Evolutionary conservation across 73 alveolate genomes (phyloP).

Genomic region (Tetrahymena malaccensis): DNA sequence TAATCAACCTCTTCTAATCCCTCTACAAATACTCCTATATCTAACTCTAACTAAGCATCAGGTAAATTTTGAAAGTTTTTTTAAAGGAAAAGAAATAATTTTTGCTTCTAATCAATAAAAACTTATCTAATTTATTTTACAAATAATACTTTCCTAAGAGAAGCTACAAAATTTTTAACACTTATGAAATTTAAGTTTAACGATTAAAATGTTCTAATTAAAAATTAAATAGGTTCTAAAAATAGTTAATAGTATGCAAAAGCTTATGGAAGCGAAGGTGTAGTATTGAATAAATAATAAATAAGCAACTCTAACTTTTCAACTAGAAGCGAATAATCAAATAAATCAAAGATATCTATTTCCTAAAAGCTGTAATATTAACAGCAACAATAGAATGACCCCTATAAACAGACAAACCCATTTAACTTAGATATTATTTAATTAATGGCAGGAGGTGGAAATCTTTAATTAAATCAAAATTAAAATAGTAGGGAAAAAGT

Average conservation of each 20-base stretch:
- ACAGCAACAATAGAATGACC: background rate
- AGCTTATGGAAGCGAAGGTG: background rate
- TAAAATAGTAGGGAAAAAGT: background rate
- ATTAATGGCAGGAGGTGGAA: background rate
- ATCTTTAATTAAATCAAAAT: background rate
- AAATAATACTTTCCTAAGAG: too few relatives aligned
- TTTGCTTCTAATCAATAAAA: too few relatives aligned
- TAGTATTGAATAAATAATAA: background rate
- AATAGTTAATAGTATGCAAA: background rate
- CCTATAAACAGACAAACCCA: background rate
- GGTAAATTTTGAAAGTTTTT: background rate
- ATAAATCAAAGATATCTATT: background rate
- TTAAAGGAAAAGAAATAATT: background rate
- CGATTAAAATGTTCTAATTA: background rate
- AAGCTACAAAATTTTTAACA: background rate
- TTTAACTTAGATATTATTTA: background rate
- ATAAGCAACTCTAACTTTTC: background rate
- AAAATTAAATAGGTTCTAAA: background rate
- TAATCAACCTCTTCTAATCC: background rate
- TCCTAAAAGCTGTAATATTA: background rate
- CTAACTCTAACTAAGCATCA: background rate
- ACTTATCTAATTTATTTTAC: too few relatives aligned
- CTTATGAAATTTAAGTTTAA: background rate
- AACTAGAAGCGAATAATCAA: background rate
- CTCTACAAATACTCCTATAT: background rate